Evolutionary conservation across 2,329 filamentous ascomycete genomes (phyloP).

Genomic region (Penicillium sp.): DNA sequence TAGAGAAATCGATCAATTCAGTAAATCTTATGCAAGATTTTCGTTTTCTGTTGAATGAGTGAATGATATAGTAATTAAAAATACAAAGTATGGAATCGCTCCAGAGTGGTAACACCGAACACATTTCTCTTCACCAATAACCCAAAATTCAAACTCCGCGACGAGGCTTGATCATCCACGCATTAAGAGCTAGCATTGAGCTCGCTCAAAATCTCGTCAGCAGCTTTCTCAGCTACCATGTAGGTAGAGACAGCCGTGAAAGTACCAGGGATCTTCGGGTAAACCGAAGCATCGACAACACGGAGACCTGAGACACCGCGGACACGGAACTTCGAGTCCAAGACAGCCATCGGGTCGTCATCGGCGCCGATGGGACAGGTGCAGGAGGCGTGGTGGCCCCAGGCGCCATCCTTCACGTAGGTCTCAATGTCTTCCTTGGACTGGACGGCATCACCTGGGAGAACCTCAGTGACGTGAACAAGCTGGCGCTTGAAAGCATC

Average conservation of each 20-base stretch:
- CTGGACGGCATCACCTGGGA: slow-evolving; percentile 37
- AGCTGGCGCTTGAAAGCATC: slow-evolving; percentile 41
- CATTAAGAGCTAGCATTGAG: no score
- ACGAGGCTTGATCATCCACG: no score
- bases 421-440: slow-evolving; percentile 47
- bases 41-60: no score
- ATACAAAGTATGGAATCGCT: no score
- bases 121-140: no score
- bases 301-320: slow-evolving; percentile 54
- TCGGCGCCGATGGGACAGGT: slow-evolving; percentile 55
- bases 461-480: no score
- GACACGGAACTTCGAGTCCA: slow-evolving; percentile 58
- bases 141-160: no score
- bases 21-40: no score
- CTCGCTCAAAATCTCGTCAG: slow-evolving; percentile 36
- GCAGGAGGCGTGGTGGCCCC: slow-evolving; percentile 57
- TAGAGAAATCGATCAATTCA: no score
- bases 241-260: slow-evolving; percentile 52
- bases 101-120: no score
- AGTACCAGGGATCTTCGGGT: slow-evolving; percentile 57
- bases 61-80: no score
- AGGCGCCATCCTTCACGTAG: slow-evolving; percentile 51
- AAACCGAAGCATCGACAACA: slow-evolving; percentile 61
- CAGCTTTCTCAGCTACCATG: slow-evolving; percentile 61
- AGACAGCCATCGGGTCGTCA: slow-evolving; percentile 52